Conservation (phyloP, 208 protist genomes). For the Sergeia podlipaevii region DNA sequence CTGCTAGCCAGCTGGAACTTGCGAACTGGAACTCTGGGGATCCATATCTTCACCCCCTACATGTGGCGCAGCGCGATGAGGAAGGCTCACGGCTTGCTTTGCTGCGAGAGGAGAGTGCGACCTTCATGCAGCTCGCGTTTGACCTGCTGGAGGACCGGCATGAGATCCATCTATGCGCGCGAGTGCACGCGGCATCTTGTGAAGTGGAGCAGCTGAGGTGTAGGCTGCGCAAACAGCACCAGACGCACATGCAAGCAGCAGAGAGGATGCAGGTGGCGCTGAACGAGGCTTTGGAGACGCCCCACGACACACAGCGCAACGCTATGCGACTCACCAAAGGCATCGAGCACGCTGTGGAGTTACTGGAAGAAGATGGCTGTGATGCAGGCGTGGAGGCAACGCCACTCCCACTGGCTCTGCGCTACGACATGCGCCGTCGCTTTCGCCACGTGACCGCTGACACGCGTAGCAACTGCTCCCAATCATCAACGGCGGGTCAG, state of each 20-base stretch:
- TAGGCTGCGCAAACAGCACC: slow-evolving; percentile 2
- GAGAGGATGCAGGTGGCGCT: slow-evolving; percentile 4
- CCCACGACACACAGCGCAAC: background rate
- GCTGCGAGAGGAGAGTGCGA: too few species aligned
- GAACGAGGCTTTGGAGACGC: slow-evolving; percentile 1
- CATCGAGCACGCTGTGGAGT: slow-evolving; percentile 6
- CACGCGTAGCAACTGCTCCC: background rate
- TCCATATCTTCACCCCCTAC: too few species aligned
- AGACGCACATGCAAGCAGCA: background rate
- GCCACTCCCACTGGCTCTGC: too few species aligned
- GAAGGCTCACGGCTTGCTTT: too few species aligned
- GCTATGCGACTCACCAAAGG: background rate
- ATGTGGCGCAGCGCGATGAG: too few species aligned
- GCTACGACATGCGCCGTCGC: background rate
- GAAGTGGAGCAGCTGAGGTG: slow-evolving; percentile 9
- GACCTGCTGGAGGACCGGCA: too few species aligned
- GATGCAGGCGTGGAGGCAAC: background rate
- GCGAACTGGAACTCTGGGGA: too few species aligned
- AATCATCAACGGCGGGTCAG: background rate
- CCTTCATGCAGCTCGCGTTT: too few species aligned
- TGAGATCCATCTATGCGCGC: too few species aligned
- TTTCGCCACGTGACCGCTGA: background rate
- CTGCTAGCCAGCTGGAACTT: too few species aligned
- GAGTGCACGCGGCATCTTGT: too few species aligned
- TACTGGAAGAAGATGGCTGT: slow-evolving; percentile 3